These are phyloP conservation scores for Scheffersomyces coipomensis DNA, from an alignment of 805 yeast genomes.

Conservation along the genomic window DNA sequence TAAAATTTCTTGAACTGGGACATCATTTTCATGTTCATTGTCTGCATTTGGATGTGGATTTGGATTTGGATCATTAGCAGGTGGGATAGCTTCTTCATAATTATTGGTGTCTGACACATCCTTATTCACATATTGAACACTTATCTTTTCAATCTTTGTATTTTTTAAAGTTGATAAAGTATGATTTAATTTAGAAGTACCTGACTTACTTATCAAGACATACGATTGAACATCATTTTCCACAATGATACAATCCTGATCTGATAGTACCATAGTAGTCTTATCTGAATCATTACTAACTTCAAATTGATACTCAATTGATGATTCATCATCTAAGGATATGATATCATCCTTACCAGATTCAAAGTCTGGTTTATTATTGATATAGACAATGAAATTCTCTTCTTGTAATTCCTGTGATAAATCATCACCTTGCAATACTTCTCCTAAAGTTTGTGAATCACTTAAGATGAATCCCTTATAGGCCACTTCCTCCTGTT, in stretches of 20 bases:
- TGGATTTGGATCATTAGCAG: too few species aligned
- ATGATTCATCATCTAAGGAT: not conserved
- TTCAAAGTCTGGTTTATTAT: not conserved
- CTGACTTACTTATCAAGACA: slow-evolving; percentile 36
- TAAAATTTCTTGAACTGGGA: not conserved
- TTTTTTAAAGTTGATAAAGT: slow-evolving; percentile 1
- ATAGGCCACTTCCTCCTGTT: slow-evolving; percentile 7
- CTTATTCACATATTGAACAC: not conserved
- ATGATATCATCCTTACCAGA: too few species aligned
- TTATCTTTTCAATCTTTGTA: not conserved
- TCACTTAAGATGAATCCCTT: slow-evolving; percentile 10
- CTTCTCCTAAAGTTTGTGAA: slow-evolving; percentile 9
- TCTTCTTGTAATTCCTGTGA: too few species aligned
- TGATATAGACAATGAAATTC: not conserved
- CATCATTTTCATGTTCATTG: too few species aligned
- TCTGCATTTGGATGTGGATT: too few species aligned
- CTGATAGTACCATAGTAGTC: slow-evolving; percentile 20
- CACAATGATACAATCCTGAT: slow-evolving; percentile 45
- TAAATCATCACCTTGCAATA: slow-evolving; percentile 4
- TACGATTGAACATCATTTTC: slow-evolving; percentile 34
- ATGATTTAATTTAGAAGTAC: slow-evolving; percentile 24
- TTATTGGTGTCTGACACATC: not conserved
- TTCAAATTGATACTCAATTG: slow-evolving; percentile 21
- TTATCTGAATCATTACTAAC: slow-evolving; percentile 12
- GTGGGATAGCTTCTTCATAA: too few species aligned